phyloP scores from a whole-genome alignment of 352 stramenopile species.

The Globisporangium yorkense region DNA sequence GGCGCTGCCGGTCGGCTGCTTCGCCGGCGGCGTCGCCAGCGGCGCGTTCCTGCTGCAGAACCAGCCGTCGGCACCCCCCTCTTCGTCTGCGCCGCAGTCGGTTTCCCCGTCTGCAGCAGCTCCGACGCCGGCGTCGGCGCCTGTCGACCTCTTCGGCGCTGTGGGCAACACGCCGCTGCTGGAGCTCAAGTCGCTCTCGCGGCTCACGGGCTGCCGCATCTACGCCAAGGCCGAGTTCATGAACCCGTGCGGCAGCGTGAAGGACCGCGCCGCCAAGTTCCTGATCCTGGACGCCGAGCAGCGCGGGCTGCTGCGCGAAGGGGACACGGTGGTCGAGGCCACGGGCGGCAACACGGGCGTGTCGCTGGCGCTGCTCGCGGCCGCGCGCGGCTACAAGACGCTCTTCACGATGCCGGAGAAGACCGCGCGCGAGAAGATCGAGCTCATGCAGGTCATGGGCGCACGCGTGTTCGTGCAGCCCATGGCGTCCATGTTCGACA shows the following conservation, averaged over 20 bases:
- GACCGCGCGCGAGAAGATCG: constrained; percentile 68
- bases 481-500: constrained; percentile 56
- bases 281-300: constrained; percentile 91
- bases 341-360: constrained; percentile 92
- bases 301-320: constrained; percentile 69
- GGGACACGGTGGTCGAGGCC: constrained; percentile 65
- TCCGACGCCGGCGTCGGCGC: constrained; percentile 10
- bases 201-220: constrained; percentile 69
- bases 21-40: constrained; percentile 13
- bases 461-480: constrained; percentile 59
- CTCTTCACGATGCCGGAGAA: constrained; percentile 72
- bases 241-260: constrained; percentile 92
- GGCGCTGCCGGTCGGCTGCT: constrained; percentile 13
- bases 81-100: background rate
- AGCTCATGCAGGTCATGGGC: constrained; percentile 76
- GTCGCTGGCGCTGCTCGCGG: constrained; percentile 85
- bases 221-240: constrained; percentile 79
- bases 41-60: constrained; percentile 6
- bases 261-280: constrained; percentile 91
- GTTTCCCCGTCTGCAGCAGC: background rate
- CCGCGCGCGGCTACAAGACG: constrained; percentile 80
- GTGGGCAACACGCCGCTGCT: constrained; percentile 77
- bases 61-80: background rate
- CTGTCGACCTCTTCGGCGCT: constrained; percentile 54
- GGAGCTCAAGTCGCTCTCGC: constrained; percentile 56